A percentile compares a stretch with the other conserved stretches of the same genome.
These are phyloP conservation scores for Candida ipomoeae DNA, from an alignment of 805 yeast species.

Conservation along the genomic window DNA sequence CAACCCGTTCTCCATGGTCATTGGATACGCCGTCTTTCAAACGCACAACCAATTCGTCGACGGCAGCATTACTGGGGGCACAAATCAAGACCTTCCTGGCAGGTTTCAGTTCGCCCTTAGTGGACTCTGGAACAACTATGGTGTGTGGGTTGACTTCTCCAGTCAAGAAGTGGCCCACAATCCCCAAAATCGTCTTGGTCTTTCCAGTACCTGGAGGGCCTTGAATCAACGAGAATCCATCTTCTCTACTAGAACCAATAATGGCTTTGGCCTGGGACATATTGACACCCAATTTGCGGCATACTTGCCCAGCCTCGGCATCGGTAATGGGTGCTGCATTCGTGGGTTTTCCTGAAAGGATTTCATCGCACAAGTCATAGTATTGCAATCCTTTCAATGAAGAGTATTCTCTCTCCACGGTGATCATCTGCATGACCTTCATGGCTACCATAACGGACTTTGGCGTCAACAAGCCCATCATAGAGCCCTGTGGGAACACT, in stretches of 20 bases:
- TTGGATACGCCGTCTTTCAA: slow-evolving; percentile 65
- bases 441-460: slow-evolving; percentile 61
- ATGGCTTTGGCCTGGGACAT: slow-evolving; percentile 90
- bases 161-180: slow-evolving; percentile 67
- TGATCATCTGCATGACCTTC: slow-evolving; percentile 80
- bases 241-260: slow-evolving; percentile 57
- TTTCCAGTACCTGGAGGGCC: slow-evolving; percentile 99
- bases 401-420: slow-evolving; percentile 88
- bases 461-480: slow-evolving; percentile 57
- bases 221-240: slow-evolving; percentile 88
- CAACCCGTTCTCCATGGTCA: slow-evolving; percentile 48
- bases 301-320: slow-evolving; percentile 39
- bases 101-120: slow-evolving; percentile 27
- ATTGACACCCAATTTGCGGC: slow-evolving; percentile 58
- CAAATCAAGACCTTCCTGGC: slow-evolving; percentile 70
- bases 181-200: slow-evolving; percentile 92
- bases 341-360: slow-evolving; percentile 63
- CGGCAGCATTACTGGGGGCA: slow-evolving; percentile 99
- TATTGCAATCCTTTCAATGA: slow-evolving; percentile 78
- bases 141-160: slow-evolving; percentile 13
- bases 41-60: slow-evolving; percentile 88
- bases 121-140: slow-evolving; percentile 21
- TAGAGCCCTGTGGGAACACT: slow-evolving; percentile 50
- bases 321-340: slow-evolving; percentile 33
- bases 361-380: slow-evolving; percentile 69